Conservation (phyloP, 371 early-diverging fungal genomes). For the Synchytrium microbalum region DNA sequence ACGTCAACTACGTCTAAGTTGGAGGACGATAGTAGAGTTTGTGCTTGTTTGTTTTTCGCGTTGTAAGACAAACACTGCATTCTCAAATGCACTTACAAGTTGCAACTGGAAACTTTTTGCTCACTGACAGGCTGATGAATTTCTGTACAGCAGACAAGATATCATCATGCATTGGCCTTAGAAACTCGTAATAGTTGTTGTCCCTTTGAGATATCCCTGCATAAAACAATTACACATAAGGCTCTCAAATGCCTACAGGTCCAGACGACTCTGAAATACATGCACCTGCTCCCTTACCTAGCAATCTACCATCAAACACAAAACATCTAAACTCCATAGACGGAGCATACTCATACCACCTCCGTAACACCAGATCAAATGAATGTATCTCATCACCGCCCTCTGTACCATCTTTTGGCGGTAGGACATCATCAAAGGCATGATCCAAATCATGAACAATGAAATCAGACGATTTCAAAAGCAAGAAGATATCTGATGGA, state of each 20-base stretch:
- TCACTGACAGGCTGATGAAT: conserved; percentile 60
- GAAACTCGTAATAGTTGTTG: conserved; percentile 59
- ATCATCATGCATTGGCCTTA: conserved; percentile 49
- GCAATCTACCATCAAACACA: conserved; percentile 54
- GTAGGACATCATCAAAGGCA: conserved; percentile 55
- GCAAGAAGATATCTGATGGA: conserved; percentile 68
- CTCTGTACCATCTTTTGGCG: conserved; percentile 1
- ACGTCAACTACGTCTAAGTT: conserved; percentile 75
- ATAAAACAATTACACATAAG: background rate
- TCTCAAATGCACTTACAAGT: conserved; percentile 30
- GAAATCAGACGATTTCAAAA: conserved; percentile 87
- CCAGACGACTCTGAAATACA: too few relatives aligned
- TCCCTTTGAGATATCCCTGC: conserved; percentile 33
- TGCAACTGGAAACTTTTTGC: conserved; percentile 38
- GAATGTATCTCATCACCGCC: background rate
- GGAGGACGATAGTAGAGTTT: background rate
- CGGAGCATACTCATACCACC: conserved; percentile 78
- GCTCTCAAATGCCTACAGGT: too few relatives aligned
- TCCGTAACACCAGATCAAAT: conserved; percentile 64
- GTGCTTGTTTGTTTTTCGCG: background rate
- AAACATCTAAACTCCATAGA: conserved; percentile 92
- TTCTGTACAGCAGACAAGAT: conserved; percentile 25
- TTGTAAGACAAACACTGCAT: background rate
- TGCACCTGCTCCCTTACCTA: too few relatives aligned
- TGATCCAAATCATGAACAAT: conserved; percentile 76